Conservation (phyloP, 148 eudicot species). For the Oxyria digyna region DNA sequence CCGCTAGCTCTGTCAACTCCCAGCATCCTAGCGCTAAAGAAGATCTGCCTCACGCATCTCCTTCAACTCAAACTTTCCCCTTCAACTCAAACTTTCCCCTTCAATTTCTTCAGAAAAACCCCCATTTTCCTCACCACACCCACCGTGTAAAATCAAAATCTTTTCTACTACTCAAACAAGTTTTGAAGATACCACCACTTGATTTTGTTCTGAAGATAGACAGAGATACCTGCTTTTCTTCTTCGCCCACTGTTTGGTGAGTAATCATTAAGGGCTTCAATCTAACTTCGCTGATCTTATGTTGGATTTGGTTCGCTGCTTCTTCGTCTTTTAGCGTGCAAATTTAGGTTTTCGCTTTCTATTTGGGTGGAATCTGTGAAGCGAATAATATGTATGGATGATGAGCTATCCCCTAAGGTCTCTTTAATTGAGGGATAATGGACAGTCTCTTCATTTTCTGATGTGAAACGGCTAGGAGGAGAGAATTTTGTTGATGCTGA, state of each 20-base stretch:
- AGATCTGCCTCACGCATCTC: not conserved
- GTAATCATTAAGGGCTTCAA: not conserved
- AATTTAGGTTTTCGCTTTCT: not conserved
- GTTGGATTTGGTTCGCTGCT: not conserved
- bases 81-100: not conserved
- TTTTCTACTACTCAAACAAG: not conserved
- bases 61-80: too few species aligned
- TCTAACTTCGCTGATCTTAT: not conserved
- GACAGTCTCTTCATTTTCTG: slow-evolving; percentile 56
- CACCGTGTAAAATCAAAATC: not conserved
- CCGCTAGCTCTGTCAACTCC: too few species aligned
- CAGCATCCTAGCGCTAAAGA: too few species aligned
- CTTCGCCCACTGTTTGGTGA: not conserved
- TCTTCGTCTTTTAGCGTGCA: not conserved
- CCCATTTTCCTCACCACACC: not conserved
- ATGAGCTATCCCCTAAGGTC: slow-evolving; percentile 38
- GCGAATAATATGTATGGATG: slow-evolving; percentile 85
- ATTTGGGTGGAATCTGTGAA: slow-evolving; percentile 24
- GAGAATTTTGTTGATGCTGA: slow-evolving; percentile 67
- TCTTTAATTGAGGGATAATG: slow-evolving; percentile 40
- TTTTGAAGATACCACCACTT: not conserved
- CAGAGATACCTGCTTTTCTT: too few species aligned
- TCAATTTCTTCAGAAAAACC: not conserved
- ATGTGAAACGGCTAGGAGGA: slow-evolving; percentile 49
- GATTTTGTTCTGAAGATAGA: too few species aligned